phyloP scores from a whole-genome alignment of 1,139 yeast genomes.

The Saccharomyces hybrid region DNA sequence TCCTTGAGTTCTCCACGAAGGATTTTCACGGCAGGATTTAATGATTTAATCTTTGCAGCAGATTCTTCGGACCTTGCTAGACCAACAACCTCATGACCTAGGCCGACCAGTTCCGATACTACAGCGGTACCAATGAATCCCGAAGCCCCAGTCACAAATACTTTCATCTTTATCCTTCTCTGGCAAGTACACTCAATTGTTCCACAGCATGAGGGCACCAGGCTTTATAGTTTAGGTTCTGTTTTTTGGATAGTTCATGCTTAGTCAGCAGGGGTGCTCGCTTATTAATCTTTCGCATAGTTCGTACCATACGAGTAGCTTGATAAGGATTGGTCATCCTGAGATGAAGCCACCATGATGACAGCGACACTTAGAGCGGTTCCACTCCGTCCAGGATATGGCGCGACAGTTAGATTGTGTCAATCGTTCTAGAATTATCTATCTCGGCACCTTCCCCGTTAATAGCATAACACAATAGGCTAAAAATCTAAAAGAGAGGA shows the following conservation, averaged over 20 bases:
- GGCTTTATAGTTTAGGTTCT: background rate
- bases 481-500: background rate
- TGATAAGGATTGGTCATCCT: background rate
- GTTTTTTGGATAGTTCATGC: background rate
- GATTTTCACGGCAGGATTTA: slow-evolving; percentile 20
- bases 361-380: background rate
- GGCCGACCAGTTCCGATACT: slow-evolving; percentile 11
- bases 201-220: background rate
- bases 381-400: background rate
- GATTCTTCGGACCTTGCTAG: slow-evolving; percentile 27
- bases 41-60: slow-evolving; percentile 14
- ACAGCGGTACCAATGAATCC: slow-evolving; percentile 26
- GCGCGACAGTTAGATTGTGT: background rate
- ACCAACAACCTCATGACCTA: slow-evolving; percentile 19
- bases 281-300: background rate
- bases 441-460: background rate
- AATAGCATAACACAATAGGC: background rate
- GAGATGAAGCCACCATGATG: background rate
- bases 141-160: slow-evolving; percentile 30
- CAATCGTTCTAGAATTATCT: background rate
- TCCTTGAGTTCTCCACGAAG: slow-evolving; percentile 29
- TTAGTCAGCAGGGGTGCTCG: background rate
- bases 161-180: slow-evolving; percentile 9
- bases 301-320: background rate
- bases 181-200: background rate